Evolutionary conservation across 2,329 filamentous ascomycete genomes (phyloP).

Genomic region (Sphaerostilbella broomeana): DNA sequence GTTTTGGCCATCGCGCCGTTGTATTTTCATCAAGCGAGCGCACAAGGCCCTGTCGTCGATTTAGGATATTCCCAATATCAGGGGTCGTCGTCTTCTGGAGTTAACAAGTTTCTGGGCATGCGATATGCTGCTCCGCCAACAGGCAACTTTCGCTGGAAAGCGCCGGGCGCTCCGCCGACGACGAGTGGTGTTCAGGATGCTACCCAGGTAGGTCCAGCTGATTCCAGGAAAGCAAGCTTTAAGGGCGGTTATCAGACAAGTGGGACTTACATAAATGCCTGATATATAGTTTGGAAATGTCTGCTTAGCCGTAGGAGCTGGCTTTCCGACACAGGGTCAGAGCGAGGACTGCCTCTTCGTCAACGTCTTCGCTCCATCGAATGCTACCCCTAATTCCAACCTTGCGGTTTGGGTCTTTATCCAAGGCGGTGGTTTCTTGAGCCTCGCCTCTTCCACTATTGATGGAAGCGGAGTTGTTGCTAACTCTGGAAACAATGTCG

Average conservation of each 20-base stretch:
- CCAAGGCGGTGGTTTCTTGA: constrained; percentile 34
- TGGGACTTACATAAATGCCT: too few relatives aligned
- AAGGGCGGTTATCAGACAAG: too few relatives aligned
- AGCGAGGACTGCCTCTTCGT: constrained; percentile 30
- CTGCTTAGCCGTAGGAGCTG: constrained; percentile 5
- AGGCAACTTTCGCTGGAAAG: constrained; percentile 5
- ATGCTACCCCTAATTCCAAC: constrained; percentile 22
- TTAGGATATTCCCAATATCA: constrained; percentile 9
- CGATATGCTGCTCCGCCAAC: constrained; percentile 22
- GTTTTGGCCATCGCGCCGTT: too few relatives aligned
- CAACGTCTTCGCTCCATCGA: constrained; percentile 26
- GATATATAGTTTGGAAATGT: constrained; percentile 2
- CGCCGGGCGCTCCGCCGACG: constrained; percentile 7
- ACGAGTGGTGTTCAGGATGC: constrained; percentile 7
- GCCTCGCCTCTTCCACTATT: constrained; percentile 28
- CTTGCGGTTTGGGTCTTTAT: constrained; percentile 38
- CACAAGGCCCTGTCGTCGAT: constrained; percentile 5
- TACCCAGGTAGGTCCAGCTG: constrained; percentile 1
- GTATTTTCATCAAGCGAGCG: too few relatives aligned
- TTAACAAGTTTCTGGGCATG: constrained; percentile 26
- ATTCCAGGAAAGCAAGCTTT: too few relatives aligned
- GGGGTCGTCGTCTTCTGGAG: constrained; percentile 13
- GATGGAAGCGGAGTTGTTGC: constrained; percentile 35
- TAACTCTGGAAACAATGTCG: constrained; percentile 32
- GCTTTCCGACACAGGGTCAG: constrained; percentile 16